Evolutionary conservation across 176 grass and related monocot genomes (phyloP), one percentile per base, ranked within the genome.

Genomic region (Oryza coarctata): DNA sequence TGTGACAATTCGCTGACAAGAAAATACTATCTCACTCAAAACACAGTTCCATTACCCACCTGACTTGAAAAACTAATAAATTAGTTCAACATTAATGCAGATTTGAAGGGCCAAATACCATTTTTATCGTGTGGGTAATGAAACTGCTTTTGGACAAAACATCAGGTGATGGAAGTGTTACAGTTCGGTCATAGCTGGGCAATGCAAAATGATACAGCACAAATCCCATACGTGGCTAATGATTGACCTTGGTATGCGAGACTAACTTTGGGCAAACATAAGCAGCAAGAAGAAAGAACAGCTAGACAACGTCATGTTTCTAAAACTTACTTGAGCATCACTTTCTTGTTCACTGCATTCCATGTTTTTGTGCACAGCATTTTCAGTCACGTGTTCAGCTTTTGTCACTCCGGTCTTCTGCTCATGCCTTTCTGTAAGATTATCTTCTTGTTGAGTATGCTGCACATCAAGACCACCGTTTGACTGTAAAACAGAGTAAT

Each of bases 291-390:
- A 74, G 30, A 25, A 66, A 3, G 31, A 69, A 30, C 9, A 69
- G 30, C 13, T 27, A 67, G 3, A 75, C 29, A 71, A 34, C 9
- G 23, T 27, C 58, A 64, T 79, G 36, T 36, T n/a, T n/a, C n/a
- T 72, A 7, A 71, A 89, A 89, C 97, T 94, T 91, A 99, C 97
- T 89, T 95, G 93, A 82, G 97, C 97, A 83, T 99, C 97, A 83
- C 93, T 99, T 77, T 90, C 88, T 84, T 96, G 93, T 60, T 96
- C 97, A 49, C 93, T 96, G 82, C 67, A 76, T 77, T 99, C 91
- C 34, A 72, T 94, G 75, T 70, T 90, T 85, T 83, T 91, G 23
- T 9, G 33, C 77, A 77, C 35, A 3, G 63, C 66, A 80, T 76
- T 70, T 77, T 75, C 65, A 45, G 32, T 79, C 62, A 74, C 38